A percentile compares a stretch with the other conserved stretches of the same genome.
These are phyloP conservation scores for Botryotinia convoluta DNA, from an alignment of 2,329 filamentous ascomycete genomes.

Conservation along the genomic window DNA sequence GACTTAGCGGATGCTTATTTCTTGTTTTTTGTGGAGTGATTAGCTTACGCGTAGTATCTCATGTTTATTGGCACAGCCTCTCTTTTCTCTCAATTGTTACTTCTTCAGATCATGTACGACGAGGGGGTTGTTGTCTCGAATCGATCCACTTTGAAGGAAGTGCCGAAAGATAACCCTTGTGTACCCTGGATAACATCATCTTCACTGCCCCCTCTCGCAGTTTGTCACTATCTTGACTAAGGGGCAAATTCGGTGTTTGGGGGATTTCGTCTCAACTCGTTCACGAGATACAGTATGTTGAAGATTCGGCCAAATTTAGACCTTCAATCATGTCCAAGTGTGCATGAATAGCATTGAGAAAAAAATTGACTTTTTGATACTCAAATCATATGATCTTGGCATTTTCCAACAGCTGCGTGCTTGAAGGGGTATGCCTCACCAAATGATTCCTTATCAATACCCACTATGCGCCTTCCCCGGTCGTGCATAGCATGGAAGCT, in stretches of 20 bases:
- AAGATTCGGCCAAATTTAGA: neutral
- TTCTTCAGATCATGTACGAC: neutral
- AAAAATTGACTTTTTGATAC: neutral
- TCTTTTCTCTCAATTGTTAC: neutral
- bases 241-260: neutral
- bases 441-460: constrained; percentile 15
- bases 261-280: neutral
- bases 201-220: neutral
- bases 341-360: neutral
- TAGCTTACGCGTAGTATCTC: constrained; percentile 2
- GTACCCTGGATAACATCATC: constrained; percentile 6
- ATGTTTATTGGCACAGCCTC: constrained; percentile 12
- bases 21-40: neutral
- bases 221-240: neutral
- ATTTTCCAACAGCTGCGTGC: neutral
- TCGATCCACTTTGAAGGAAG: neutral
- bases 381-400: constrained; percentile 14
- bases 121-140: neutral
- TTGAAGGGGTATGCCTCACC: neutral
- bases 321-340: neutral
- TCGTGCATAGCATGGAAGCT: constrained; percentile 14
- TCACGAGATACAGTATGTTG: neutral
- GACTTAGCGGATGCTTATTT: neutral
- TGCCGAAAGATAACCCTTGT: constrained; percentile 10
- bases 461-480: constrained; percentile 12